These are phyloP conservation scores for Fragaria nilgerrensis DNA, from an alignment of 306 rosid genomes.

Conservation along the genomic window DNA sequence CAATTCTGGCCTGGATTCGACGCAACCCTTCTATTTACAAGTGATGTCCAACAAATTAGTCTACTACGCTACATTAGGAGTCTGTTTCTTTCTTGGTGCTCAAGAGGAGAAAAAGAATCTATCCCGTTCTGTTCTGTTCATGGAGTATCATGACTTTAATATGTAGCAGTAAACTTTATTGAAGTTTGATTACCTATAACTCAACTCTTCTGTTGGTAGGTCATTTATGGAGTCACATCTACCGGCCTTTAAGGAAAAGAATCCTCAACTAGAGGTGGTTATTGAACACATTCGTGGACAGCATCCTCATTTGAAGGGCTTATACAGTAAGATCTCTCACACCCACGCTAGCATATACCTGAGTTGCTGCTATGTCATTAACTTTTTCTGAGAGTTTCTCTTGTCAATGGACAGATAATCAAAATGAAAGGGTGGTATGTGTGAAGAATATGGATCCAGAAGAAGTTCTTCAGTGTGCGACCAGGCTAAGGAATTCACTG, in stretches of 20 bases:
- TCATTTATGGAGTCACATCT: constrained; percentile 80
- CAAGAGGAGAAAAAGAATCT: not conserved
- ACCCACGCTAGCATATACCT: not conserved
- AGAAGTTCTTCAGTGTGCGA: constrained; percentile 59
- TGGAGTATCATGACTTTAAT: not conserved
- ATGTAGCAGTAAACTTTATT: not conserved
- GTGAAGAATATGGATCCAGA: constrained; percentile 87
- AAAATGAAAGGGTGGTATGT: constrained; percentile 67
- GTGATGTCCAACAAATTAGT: not conserved
- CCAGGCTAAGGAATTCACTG: constrained; percentile 72
- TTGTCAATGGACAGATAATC: constrained; percentile 53
- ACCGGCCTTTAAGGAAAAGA: constrained; percentile 65
- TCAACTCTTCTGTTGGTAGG: constrained; percentile 38
- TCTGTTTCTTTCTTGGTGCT: not conserved
- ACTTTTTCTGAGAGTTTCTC: constrained; percentile 7
- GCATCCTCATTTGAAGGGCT: constrained; percentile 84
- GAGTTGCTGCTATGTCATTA: not conserved
- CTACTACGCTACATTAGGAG: not conserved
- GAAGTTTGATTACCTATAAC: constrained; percentile 7
- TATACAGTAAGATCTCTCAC: constrained; percentile 53
- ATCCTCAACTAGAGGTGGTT: constrained; percentile 85
- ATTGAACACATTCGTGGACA: constrained; percentile 89
- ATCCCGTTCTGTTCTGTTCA: constrained; percentile 1
- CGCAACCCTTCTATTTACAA: not conserved
- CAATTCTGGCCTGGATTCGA: not conserved